Conservation (phyloP, 495 filamentous ascomycete species). For the Neurospora tetraspora region DNA sequence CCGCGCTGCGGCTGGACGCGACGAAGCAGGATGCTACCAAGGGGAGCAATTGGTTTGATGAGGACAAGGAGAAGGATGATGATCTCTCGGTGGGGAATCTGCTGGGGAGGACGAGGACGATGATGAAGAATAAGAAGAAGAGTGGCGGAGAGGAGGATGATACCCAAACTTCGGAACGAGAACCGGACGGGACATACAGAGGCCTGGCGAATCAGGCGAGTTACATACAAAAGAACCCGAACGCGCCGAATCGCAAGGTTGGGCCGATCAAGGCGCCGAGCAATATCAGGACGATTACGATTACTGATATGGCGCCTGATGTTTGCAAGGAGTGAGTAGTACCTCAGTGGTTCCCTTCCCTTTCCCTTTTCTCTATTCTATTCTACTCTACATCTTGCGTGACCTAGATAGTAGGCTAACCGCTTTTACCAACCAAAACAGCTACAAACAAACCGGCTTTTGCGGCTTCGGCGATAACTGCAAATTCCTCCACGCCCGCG, state of each 20-base stretch:
- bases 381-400: too few species aligned
- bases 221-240: constrained; percentile 74
- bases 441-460: constrained; percentile 15
- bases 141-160: background rate
- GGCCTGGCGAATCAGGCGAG: constrained; percentile 60
- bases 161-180: constrained; percentile 1
- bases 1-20: constrained; percentile 49
- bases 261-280: constrained; percentile 84
- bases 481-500: constrained; percentile 78
- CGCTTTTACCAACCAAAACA: too few species aligned
- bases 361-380: background rate
- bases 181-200: constrained; percentile 60
- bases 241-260: constrained; percentile 59
- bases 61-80: constrained; percentile 34
- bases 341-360: background rate
- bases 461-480: constrained; percentile 42
- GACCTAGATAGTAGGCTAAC: too few species aligned
- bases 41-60: constrained; percentile 81
- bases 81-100: constrained; percentile 49
- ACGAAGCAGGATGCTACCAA: constrained; percentile 83
- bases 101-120: constrained; percentile 50
- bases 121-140: constrained; percentile 6
- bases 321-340: constrained; percentile 68
- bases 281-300: constrained; percentile 83
- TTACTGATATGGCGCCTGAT: constrained; percentile 86